A percentile compares a stretch with the other conserved stretches of the same genome.
These are phyloP conservation scores for Glycine latifolia DNA, from an alignment of 306 rosid species.

Conservation along the genomic window DNA sequence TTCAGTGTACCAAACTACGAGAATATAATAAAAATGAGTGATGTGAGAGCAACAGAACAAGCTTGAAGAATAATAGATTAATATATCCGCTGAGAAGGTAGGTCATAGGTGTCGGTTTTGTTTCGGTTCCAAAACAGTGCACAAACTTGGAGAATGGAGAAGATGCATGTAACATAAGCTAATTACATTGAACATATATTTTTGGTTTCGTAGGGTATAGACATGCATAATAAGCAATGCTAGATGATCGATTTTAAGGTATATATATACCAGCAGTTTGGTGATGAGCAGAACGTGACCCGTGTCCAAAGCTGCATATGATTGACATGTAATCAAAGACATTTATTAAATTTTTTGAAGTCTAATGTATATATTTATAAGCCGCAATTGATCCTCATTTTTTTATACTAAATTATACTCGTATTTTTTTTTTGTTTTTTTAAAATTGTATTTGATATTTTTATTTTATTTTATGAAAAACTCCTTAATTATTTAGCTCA, in stretches of 20 bases:
- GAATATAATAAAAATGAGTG: slow-evolving; percentile 31
- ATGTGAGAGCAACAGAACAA: slow-evolving; percentile 36
- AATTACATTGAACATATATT: neutral
- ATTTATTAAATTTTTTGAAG: neutral
- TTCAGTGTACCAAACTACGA: slow-evolving; percentile 43
- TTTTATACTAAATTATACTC: too few relatives aligned
- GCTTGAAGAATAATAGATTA: slow-evolving; percentile 30
- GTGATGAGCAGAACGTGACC: slow-evolving; percentile 19
- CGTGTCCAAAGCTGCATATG: slow-evolving; percentile 35
- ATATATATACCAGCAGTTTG: neutral
- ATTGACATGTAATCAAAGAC: slow-evolving; percentile 28
- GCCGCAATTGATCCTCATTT: slow-evolving; percentile 8
- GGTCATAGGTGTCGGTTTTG: slow-evolving; percentile 26
- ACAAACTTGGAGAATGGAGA: slow-evolving; percentile 52
- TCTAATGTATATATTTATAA: neutral
- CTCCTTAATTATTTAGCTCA: too few relatives aligned
- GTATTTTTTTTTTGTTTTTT: too few relatives aligned
- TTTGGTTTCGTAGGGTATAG: neutral
- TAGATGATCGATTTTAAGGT: slow-evolving; percentile 3
- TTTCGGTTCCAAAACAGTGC: slow-evolving; percentile 39
- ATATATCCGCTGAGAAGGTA: neutral
- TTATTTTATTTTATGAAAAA: too few relatives aligned
- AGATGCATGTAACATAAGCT: slow-evolving; percentile 46
- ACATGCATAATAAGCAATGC: slow-evolving; percentile 41
- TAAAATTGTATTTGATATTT: too few relatives aligned